A percentile compares a stretch with the other conserved stretches of the same genome.
phyloP scores from a whole-genome alignment of 371 early-diverging fungal genomes.

The Syncephalastrum contaminatum region DNA sequence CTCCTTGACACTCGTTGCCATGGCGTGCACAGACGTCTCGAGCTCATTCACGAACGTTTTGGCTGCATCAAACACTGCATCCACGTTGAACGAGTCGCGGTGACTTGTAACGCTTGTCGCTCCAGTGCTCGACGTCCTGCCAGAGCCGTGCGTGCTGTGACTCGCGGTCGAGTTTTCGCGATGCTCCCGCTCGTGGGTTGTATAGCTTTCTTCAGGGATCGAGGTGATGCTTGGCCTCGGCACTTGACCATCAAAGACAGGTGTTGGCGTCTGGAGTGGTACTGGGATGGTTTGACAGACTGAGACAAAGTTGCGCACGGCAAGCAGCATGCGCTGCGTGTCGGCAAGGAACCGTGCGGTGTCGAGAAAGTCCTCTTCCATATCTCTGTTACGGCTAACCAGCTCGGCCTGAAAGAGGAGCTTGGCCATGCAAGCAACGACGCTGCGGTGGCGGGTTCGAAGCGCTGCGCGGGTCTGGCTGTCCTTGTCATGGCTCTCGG shows the following conservation, averaged over 20 bases:
- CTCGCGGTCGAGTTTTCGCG: slow-evolving; percentile 13
- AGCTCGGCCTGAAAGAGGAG: slow-evolving; percentile 59
- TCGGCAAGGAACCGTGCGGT: slow-evolving; percentile 14
- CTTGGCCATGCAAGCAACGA: slow-evolving; percentile 78
- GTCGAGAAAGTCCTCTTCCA: slow-evolving; percentile 8
- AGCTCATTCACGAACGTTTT: slow-evolving; percentile 23
- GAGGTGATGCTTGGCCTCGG: slow-evolving; percentile 1
- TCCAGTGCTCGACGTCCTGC: not conserved
- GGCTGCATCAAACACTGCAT: slow-evolving; percentile 17
- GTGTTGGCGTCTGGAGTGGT: slow-evolving; percentile 2
- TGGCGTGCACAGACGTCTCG: slow-evolving; percentile 28
- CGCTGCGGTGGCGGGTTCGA: slow-evolving; percentile 69
- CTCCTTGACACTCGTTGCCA: slow-evolving; percentile 17
- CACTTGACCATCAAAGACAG: too few relatives aligned
- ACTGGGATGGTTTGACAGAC: slow-evolving; percentile 29
- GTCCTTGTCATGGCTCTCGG: slow-evolving; percentile 55
- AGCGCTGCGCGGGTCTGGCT: slow-evolving; percentile 55
- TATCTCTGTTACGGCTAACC: slow-evolving; percentile 45
- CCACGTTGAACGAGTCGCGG: slow-evolving; percentile 9
- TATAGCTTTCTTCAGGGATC: slow-evolving; percentile 4
- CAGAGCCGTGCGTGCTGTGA: not conserved
- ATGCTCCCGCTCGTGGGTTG: not conserved
- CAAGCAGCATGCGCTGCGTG: slow-evolving; percentile 26
- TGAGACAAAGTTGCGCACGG: slow-evolving; percentile 26
- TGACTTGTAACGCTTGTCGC: slow-evolving; percentile 3